Base-by-base conservation (phyloP, 192 early-diverging fungal species). In the Podila clonocystis region DNA sequence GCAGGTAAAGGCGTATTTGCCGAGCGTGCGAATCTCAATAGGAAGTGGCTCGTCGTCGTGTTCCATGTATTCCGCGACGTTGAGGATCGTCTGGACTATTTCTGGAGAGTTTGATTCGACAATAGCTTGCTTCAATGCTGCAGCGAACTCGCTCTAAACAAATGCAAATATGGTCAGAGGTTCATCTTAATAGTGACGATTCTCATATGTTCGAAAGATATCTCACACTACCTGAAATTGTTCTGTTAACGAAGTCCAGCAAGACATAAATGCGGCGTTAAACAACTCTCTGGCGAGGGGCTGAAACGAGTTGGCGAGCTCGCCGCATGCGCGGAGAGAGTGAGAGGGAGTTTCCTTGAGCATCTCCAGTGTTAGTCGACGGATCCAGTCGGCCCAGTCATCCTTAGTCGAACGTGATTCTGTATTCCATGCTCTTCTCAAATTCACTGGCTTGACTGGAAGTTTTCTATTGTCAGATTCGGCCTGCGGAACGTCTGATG, bases 51-150 rank as follows among this genome's bases (percentile, higher is more conserved):
- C 96, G 76, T 97, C 94, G 78, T 99, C 96, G 64, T 96, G 96
- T 86, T 99, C 98, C 98, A 99, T 99, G 67, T 95, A 98, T 70
- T 97, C 98, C 9, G 97, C 97, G 55, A 99, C 85, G 62, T 97
- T 96, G 34, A 99, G 87, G 15, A 99, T 85, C 0, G 91, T 93
- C 78, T 96, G 95, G 71, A 95, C 85, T 36, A 97, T 94, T 70
- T 99, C 96, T 0, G 95, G 90, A 12, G 97, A 95, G 63, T 92
- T 94, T 1, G 87, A 85, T 1, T 94, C 90, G 9, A 88, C 89
- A 3, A 98, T 80, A 1, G 96, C 97, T 6, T 88, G 93, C 74
- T 95, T 92, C 41, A 99, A 75, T 1, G 91, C 92, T 15, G 70
- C 70, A 13, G 96, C 94, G n/a, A 99, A 88, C 65, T 96, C 97